Base-by-base conservation (phyloP, 2,329 filamentous ascomycete species). In the Verticillium nubilum region DNA sequence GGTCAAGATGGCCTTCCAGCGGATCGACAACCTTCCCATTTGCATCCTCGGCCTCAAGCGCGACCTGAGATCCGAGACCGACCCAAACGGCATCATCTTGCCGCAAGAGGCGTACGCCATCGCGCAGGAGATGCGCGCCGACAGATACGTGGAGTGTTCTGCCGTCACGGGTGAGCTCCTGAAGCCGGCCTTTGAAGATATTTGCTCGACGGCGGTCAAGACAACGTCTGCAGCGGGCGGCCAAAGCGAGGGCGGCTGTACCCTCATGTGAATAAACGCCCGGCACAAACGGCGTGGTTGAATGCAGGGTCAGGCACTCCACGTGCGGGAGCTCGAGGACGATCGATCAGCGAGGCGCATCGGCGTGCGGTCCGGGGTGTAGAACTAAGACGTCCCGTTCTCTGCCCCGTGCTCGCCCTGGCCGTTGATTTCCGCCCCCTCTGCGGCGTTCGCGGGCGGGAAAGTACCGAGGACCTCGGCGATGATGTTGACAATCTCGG, bases 111-210 rank as follows among this genome's bases (percentile, higher is more conserved):
- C 77, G 1, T 84, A 85, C 66, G 76, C 76, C 27, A 69, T 80
- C 56, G 79, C 85, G 25, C 83, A 86, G 66, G 78, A 80, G 63
- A 77, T 87, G 76, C 74, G 85, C 57, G 83, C 79, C 54, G 85
- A 88, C 70, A 82, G 81, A 63, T 88, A 87, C 65, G 80, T 86
- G 68, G 85, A 88, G 66, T 88, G 85, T 71, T 86, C 84, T 1
- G 83, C 85, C 6, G 72, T 80, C 54, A 86, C 83, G 3, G 85
- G 85, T 17, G 83, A 86, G 72, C 75, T 87, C 58, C 68, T 87
- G 52, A 74, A 77, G 64, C 73, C 82, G 65, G 81, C 80, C 5
- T 85, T 86, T 66, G 82, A 87, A 67, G 85, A 87, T 68, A 79
- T 87, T 23, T 86, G 82, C 69, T 77, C 72, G 54, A 85, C 83